Evolutionary conservation across 2,329 filamentous ascomycete species (phyloP), one percentile per base, ranked within the genome.

Genomic region (Neofusicoccum ribis): DNA sequence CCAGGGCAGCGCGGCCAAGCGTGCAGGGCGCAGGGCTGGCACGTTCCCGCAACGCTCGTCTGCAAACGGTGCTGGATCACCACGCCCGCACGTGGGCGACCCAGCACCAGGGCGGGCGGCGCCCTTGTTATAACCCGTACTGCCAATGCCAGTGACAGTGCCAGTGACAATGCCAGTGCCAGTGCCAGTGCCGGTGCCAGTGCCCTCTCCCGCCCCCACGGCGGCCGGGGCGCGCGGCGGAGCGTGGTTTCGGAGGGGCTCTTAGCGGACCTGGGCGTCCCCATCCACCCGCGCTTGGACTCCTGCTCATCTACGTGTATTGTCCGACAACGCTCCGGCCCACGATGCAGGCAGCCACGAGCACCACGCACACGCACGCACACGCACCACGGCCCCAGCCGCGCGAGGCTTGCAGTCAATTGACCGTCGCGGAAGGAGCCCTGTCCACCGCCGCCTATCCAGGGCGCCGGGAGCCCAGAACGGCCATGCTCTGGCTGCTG

Each of bases 51-150:
- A 15, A 17, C 23, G 23, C 23, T 23, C 23, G 23, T 23, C 23
- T 23, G 23, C 17, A 41, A 15, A 11, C 20, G 20, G 27, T 20
- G 9, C 12, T 8, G 5, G 27, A 27, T 36, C 39, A 43, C 43
- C 8, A 17, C 41, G 20, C 17, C 54, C 54, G 56, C 56, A 60
- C 56, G 56, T 60, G 56, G 56, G 41, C 15, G 31, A 37, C 56
- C 56, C 56, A 20, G 56, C 41, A 20, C 31, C 56, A 47, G 56
- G 27, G 23, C 27, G 5, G 6, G 8, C 56, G 41, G 27, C 23
- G 23, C 23, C 23, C 27, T 31, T 31, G 27, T 31, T 31, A 23
- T 23, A 23, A 23, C 23, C 23, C 23, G 27, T 7, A 31, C 27
- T 31, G 27, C 27, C 27, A 7, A 1, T 31, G 27, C 27, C 27